phyloP scores from a whole-genome alignment of 768 basidiomycete genomes.

The Gyrodon lividus region DNA sequence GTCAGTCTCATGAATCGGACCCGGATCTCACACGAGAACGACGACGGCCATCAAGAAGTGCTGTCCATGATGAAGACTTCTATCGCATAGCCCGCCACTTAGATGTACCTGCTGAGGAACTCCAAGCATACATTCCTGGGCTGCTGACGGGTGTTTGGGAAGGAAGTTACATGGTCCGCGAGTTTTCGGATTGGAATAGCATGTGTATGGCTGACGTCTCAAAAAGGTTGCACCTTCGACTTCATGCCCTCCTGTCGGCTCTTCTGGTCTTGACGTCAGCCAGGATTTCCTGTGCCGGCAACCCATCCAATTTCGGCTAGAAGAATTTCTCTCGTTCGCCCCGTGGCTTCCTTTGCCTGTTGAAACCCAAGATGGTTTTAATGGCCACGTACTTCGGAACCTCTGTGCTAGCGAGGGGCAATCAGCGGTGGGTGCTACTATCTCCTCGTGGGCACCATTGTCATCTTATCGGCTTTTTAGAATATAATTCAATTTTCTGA shows the following conservation, averaged over 20 bases:
- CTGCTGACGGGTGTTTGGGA: constrained; percentile 59
- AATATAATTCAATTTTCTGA: constrained; percentile 29
- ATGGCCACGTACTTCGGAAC: constrained; percentile 23
- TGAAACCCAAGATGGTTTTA: constrained; percentile 18
- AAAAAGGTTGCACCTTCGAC: constrained; percentile 29
- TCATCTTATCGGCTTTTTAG: constrained; percentile 15
- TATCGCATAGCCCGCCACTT: constrained; percentile 29
- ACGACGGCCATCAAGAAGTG: constrained; percentile 35
- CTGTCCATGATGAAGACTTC: constrained; percentile 38
- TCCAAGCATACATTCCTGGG: constrained; percentile 40
- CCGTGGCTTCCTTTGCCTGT: constrained; percentile 37
- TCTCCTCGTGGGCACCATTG: constrained; percentile 14
- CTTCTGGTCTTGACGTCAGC: constrained; percentile 6
- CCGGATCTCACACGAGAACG: constrained; percentile 31
- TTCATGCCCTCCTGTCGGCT: constrained; percentile 12
- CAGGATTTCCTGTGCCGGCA: constrained; percentile 43
- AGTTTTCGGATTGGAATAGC: constrained; percentile 15
- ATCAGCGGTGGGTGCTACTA: constrained; percentile 24
- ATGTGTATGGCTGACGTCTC: constrained; percentile 14
- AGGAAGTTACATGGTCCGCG: constrained; percentile 55
- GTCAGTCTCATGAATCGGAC: constrained; percentile 28
- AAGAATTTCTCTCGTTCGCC: constrained; percentile 44
- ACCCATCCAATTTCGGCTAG: constrained; percentile 50
- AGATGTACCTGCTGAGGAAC: constrained; percentile 19
- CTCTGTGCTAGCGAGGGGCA: constrained; percentile 20